Evolutionary conservation across 495 filamentous ascomycete genomes (phyloP), one percentile per base, ranked within the genome.

Genomic region (Neurospora africana): DNA sequence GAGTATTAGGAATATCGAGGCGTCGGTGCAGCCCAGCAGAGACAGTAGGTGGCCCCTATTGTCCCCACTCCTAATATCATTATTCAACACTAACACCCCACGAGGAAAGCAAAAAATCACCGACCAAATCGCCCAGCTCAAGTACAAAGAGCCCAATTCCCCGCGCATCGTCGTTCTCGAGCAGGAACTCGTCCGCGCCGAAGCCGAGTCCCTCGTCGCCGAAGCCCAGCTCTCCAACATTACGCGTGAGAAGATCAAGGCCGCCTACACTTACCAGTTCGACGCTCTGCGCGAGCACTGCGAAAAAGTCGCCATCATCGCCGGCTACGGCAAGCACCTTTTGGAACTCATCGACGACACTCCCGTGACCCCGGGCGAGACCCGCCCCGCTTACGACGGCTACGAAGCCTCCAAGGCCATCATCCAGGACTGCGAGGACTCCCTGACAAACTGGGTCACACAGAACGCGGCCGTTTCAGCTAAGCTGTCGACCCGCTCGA

Each of bases 171-270:
- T 97, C 70, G 94, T 99, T 40, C 91, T 99, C 75, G 95, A 99
- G 83, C 95, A 98, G 82, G 95, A 99, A 83, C 91, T 99, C 70
- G 95, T 99, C 73, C 95, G 95, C 76, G 96, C 95, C 74, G 95
- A 99, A 82, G 95, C 95, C 78, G 95, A 99, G 82, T 98, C 96
- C 21, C 89, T 99, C 23, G 95, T 99, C 47, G 95, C 95, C 75
- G 95, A 99, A 82, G 95, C 95, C 40, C 95, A 99, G 81, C 87
- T 99, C 68, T 97, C 94, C 78, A 99, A 99, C 86, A 99, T 99
- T 81, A 98, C 95, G 44, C 94, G 95, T 77, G 95, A 98, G 84
- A 99, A 99, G 89, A 88, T 99, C 79, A 99, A 99, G 88, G 90
- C 94, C 17, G 96, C 95, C 19, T 99, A 97, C 84, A 91, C 92